A percentile compares a stretch with the other conserved stretches of the same genome.
phyloP scores from a whole-genome alignment of 345 rosid species.

The Mercurialis annua region DNA sequence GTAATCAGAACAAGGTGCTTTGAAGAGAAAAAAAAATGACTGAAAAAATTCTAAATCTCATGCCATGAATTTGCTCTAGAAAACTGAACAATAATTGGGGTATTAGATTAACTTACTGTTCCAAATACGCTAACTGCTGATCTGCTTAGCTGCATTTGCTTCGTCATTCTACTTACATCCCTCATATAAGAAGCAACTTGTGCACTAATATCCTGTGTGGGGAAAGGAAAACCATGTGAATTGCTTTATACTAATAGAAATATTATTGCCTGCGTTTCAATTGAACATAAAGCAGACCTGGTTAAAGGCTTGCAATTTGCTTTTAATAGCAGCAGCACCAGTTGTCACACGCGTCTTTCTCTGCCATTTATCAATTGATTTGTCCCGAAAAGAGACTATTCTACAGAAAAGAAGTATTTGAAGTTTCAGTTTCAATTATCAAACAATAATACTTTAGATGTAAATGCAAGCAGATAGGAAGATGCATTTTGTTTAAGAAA shows the following conservation, averaged over 20 bases:
- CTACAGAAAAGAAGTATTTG: conserved; percentile 38
- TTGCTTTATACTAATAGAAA: conserved; percentile 1
- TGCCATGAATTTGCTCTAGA: not conserved
- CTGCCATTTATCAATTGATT: conserved; percentile 92
- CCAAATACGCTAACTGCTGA: conserved; percentile 68
- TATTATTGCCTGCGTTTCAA: not conserved
- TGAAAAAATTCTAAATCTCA: not conserved
- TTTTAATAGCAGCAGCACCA: conserved; percentile 86
- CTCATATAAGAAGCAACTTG: conserved; percentile 89
- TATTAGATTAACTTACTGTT: conserved; percentile 46
- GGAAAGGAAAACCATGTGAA: conserved; percentile 18
- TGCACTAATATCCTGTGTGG: conserved; percentile 71
- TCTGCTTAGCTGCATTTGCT: conserved; percentile 88
- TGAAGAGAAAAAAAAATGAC: not conserved
- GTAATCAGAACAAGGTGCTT: conserved; percentile 17
- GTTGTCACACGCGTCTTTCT: conserved; percentile 86
- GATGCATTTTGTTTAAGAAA: no score
- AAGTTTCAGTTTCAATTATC: not conserved
- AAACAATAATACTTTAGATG: no score
- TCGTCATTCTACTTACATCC: conserved; percentile 91
- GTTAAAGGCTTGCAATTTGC: conserved; percentile 86
- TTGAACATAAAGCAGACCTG: conserved; percentile 51
- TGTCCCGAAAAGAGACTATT: conserved; percentile 71
- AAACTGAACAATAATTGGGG: not conserved
- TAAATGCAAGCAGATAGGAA: no score